Percentiles rank a stretch among this genome's conserved stretches.
Conservation (phyloP, 2,329 filamentous ascomycete species). For the Trichoderma harzianum region DNA sequence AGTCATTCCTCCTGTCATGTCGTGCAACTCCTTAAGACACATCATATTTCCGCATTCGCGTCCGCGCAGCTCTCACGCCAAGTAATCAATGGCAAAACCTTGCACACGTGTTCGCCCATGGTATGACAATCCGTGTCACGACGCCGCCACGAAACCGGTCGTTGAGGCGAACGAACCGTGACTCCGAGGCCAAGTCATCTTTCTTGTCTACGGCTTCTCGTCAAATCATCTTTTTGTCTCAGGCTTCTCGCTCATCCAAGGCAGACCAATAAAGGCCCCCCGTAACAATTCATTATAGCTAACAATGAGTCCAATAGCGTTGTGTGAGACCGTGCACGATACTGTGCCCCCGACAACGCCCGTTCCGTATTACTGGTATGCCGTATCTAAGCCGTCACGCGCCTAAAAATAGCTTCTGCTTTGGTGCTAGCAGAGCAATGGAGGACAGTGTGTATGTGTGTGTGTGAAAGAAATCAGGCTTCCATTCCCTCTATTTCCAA, state of each 20-base stretch:
- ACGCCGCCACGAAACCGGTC: neutral
- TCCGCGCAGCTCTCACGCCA: neutral
- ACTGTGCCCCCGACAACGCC: slow-evolving; percentile 4
- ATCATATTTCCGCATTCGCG: neutral
- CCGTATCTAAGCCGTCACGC: neutral
- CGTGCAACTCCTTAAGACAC: neutral
- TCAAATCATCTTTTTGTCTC: too few relatives aligned
- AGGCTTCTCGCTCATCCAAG: neutral
- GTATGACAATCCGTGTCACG: slow-evolving; percentile 6
- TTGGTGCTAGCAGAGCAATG: neutral
- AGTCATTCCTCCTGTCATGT: neutral
- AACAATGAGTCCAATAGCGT: neutral
- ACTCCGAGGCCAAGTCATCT: neutral
- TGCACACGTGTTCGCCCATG: neutral
- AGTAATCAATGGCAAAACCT: neutral
- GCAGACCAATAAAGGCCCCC: neutral
- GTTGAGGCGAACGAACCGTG: neutral
- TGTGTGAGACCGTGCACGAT: neutral
- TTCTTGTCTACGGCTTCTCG: too few relatives aligned
- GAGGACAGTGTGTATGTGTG: neutral
- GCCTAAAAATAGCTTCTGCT: slow-evolving; percentile 6
- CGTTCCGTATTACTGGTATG: slow-evolving; percentile 9
- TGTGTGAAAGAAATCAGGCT: neutral
- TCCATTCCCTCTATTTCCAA: neutral
- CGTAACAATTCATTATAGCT: slow-evolving; percentile 3